phyloP scores from a whole-genome alignment of 306 rosid species.

The Pachyrhizus erosus region DNA sequence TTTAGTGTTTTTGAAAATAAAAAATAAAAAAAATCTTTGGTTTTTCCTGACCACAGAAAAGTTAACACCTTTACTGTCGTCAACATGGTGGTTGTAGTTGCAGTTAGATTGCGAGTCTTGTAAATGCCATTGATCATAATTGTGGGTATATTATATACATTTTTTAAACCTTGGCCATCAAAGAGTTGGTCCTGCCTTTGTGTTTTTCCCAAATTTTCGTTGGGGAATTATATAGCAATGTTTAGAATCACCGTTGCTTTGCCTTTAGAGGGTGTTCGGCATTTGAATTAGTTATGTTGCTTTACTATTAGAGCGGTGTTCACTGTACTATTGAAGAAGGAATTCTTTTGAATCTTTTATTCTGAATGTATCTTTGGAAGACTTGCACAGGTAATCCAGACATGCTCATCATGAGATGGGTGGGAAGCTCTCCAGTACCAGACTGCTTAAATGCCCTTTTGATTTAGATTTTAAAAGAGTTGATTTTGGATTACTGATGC shows the following conservation, averaged over 20 bases:
- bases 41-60: background rate
- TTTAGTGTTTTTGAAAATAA: background rate
- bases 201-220: background rate
- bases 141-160: background rate
- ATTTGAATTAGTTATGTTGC: background rate
- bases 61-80: background rate
- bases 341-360: background rate
- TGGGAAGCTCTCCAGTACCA: background rate
- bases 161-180: no score
- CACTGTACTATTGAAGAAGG: background rate
- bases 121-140: background rate
- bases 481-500: background rate
- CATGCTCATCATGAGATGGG: background rate
- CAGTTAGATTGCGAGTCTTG: background rate
- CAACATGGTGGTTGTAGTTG: background rate
- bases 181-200: conserved; percentile 1
- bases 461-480: background rate
- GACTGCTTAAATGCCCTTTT: background rate
- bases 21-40: background rate
- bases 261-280: background rate
- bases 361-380: background rate
- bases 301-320: background rate
- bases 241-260: background rate
- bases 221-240: background rate
- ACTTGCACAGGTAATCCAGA: background rate